Evolutionary conservation across 169 alveolate species (phyloP), one percentile per base, ranked within the genome.

Genomic region (Plasmodium coatneyi): DNA sequence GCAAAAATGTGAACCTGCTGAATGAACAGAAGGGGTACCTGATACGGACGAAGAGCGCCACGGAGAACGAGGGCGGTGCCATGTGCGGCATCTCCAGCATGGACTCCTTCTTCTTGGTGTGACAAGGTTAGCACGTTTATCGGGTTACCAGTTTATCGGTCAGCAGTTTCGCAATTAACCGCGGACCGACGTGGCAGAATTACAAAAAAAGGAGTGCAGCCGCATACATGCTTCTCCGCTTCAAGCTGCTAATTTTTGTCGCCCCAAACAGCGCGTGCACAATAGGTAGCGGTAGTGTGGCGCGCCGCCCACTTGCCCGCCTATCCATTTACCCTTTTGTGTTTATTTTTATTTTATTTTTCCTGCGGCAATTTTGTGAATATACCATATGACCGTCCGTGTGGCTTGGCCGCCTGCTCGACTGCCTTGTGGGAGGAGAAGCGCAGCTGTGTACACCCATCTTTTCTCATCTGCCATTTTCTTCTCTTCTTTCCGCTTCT

Each of bases 1-100:
- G 32, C 22, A 43, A 86, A 39, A 81, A 80, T 56, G 84, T 82
- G 66, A 92, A 92, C 54, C 12, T 93, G 36, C n/a, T 76, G 49
- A 96, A 97, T 89, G 96, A 91, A 54, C 95, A 95, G 79, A 92
- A 92, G 78, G 97, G 97, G 34, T 94, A 92, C 89, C 84, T 97
- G 76, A 95, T 97, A 16, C 84, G 98, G 70, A 95, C 97, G 16
- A 97, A 97, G 92, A 83, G 92, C 54, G 80, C 54, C 46, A 87
- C 76, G 25, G 94, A 95, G 25, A 83, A 90, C 49, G 98, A 97
- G 92, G 97, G 98, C 1, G 98, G 98, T 19, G 96, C 96, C 36
- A 96, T 96, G 39, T 97, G 96, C 30, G 98, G 98, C 25, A 92
- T 94, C 41, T 97, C 96, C 5, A 94, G 83, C 49, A 72, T 97